Percentiles rank a stretch among this genome's conserved stretches.
Conservation (phyloP, 2,329 filamentous ascomycete genomes). For the Penicillium corylophilum region DNA sequence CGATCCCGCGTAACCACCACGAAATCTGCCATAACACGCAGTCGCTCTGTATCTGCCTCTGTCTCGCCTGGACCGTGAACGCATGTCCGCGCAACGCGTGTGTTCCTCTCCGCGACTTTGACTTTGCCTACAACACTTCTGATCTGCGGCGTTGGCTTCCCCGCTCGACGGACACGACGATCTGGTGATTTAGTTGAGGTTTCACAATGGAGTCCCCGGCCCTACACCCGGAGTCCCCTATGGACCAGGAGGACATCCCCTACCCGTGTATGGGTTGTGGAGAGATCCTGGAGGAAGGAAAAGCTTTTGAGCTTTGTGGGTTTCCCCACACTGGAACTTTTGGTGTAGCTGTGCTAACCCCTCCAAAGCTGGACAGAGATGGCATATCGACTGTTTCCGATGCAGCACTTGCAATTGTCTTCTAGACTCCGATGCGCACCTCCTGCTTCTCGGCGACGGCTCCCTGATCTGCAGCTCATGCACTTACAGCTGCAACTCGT, state of each 20-base stretch:
- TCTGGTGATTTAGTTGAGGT: not conserved
- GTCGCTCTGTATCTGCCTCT: not conserved
- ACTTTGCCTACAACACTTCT: not conserved
- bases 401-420: constrained; percentile 94
- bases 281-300: constrained; percentile 97
- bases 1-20: constrained; percentile 12
- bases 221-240: constrained; percentile 57
- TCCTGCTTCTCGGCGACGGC: constrained; percentile 93
- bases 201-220: constrained; percentile 55
- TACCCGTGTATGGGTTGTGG: constrained; percentile 92
- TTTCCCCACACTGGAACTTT: constrained; percentile 5
- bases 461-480: constrained; percentile 99
- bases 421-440: constrained; percentile 96
- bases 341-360: constrained; percentile 23
- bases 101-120: not conserved
- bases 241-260: constrained; percentile 75
- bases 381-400: constrained; percentile 98
- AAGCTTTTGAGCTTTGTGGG: constrained; percentile 94
- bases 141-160: not conserved
- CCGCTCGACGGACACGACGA: not conserved
- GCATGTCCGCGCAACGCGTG: constrained; percentile 13
- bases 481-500: constrained; percentile 97
- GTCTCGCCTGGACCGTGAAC: not conserved
- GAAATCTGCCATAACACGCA: not conserved
- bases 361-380: constrained; percentile 79